Evolutionary conservation across 306 rosid genomes (phyloP).

Genomic region (Quercus alba): DNA sequence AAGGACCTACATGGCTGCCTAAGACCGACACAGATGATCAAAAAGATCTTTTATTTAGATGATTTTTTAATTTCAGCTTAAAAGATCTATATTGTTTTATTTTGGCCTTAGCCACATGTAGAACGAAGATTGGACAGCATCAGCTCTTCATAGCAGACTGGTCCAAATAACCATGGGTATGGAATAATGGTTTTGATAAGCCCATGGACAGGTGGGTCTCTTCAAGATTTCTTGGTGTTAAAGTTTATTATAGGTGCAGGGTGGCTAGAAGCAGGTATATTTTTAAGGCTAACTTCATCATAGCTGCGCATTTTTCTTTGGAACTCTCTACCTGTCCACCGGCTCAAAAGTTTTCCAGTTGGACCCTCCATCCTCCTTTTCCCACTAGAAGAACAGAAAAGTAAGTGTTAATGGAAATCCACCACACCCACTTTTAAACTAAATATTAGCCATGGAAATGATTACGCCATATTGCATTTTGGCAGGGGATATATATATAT

Average conservation of each 20-base stretch:
- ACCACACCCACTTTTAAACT: neutral
- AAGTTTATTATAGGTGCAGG: constrained; percentile 14
- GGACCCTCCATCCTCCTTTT: constrained; percentile 22
- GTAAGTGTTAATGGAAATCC: constrained; percentile 17
- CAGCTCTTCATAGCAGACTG: constrained; percentile 1
- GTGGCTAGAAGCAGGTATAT: constrained; percentile 19
- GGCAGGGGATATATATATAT: neutral
- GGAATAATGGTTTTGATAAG: constrained; percentile 30
- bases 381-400: constrained; percentile 1
- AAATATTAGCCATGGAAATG: constrained; percentile 16
- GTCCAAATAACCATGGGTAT: constrained; percentile 21
- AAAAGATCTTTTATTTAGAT: neutral
- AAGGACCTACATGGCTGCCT: neutral
- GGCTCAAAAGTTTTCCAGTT: constrained; percentile 24
- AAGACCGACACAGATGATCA: too few relatives aligned
- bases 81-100: neutral
- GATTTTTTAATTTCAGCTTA: neutral
- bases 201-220: constrained; percentile 10
- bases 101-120: constrained; percentile 16
- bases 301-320: constrained; percentile 30
- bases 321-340: constrained; percentile 15
- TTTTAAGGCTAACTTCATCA: constrained; percentile 34
- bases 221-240: constrained; percentile 14
- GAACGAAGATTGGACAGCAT: constrained; percentile 1
- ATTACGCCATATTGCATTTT: constrained; percentile 26